Evolutionary conservation across 768 basidiomycete genomes (phyloP), one percentile per base, ranked within the genome.

Genomic region (Pisolithus microcarpus): DNA sequence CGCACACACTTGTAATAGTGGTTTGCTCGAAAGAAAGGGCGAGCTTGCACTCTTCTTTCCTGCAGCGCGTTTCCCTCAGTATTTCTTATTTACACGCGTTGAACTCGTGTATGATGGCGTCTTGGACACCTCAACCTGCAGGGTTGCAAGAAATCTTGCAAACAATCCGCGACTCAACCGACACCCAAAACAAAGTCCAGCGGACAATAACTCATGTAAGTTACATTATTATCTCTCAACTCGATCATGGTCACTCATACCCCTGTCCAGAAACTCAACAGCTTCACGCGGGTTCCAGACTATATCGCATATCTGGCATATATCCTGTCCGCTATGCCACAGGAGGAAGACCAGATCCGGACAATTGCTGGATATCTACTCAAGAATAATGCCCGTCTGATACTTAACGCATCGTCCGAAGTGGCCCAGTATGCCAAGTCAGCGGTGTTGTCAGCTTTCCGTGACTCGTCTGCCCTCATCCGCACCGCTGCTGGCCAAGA

Each of bases 221-320:
- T 58, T 23, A 46, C 43, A 39, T 18, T 57, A 56, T 56, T 57
- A 52, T 48, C 23, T 52, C 38, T 54, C 54, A 51, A 58, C 56
- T 56, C 52, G 34, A 34, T 51, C 47, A 38, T 52, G 56, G 53
- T 60, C 57, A 67, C 54, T 43, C 50, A 44, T 44, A 47, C 52
- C 57, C n/a, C 53, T 42, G 19, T 52, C 6, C 59, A 92, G 89
- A 91, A 90, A 87, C 77, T 93, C 56, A 91, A 88, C 67, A 78
- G 74, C 55, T 92, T 90, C 69, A 85, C 89, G 64, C 83, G 84
- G 61, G 84, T 85, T 56, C 89, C 93, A 43, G 92, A 96, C 68
- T 98, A 96, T 68, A 85, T 92, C 53, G 93, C 87, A 51, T 98
- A 99, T 78, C 84, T 99, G 56, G 88, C 88, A 19, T 90, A 94